Conservation (phyloP, 2,329 filamentous ascomycete species). For the Fonsecaea multimorphosa region DNA sequence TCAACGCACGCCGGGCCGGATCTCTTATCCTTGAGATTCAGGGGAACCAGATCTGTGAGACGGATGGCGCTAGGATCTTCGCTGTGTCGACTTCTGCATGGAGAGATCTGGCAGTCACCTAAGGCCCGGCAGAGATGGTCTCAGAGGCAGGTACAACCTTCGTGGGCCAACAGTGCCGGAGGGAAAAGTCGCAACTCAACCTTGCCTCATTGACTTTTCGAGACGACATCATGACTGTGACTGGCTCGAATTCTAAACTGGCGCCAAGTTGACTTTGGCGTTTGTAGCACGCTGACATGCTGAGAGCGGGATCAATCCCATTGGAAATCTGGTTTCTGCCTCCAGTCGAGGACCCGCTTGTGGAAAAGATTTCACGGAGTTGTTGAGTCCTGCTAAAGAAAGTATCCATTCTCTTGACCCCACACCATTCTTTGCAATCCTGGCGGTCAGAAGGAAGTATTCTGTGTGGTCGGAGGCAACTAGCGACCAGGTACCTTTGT, state of each 20-base stretch:
- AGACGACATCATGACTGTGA: constrained; percentile 37
- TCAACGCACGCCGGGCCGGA: constrained; percentile 1
- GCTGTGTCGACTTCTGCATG: background rate
- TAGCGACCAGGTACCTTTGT: background rate
- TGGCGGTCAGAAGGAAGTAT: background rate
- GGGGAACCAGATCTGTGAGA: constrained; percentile 29
- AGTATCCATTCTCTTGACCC: background rate
- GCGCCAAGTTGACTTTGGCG: constrained; percentile 23
- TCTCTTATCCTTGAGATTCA: constrained; percentile 9
- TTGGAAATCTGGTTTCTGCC: constrained; percentile 9
- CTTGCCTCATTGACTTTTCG: constrained; percentile 10
- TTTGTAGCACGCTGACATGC: constrained; percentile 6
- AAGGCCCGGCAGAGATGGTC: background rate
- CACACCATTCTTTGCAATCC: background rate
- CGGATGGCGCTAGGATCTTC: constrained; percentile 33
- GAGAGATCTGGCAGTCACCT: background rate
- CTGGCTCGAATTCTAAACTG: constrained; percentile 29
- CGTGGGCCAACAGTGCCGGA: background rate
- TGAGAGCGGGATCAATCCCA: background rate
- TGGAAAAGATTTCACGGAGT: constrained; percentile 5
- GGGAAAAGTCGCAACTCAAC: background rate
- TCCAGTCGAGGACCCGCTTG: background rate
- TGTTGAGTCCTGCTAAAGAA: background rate
- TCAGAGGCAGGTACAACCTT: background rate
- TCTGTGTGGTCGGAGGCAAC: background rate